Conservation (phyloP, 1,284 basidiomycete species). For the Malassezia vespertilionis region DNA sequence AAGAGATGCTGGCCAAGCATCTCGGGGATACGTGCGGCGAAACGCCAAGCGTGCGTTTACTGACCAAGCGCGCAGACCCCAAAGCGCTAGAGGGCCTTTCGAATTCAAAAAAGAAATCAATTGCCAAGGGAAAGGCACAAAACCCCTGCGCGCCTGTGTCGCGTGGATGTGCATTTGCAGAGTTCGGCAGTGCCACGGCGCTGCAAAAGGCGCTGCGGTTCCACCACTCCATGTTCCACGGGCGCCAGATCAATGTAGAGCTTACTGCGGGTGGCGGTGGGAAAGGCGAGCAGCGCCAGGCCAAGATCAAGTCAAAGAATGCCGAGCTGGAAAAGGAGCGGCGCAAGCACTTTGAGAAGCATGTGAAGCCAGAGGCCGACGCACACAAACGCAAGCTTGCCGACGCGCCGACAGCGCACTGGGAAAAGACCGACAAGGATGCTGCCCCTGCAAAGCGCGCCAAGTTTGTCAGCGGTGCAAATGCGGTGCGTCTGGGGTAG, state of each 20-base stretch:
- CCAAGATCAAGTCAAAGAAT: constrained; percentile 45
- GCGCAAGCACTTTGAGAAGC: constrained; percentile 37
- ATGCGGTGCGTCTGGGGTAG: constrained; percentile 14
- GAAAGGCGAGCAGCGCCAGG: constrained; percentile 26
- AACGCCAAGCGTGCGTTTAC: constrained; percentile 35
- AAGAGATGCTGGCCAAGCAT: constrained; percentile 34
- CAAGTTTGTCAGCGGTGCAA: constrained; percentile 16
- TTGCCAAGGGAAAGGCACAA: constrained; percentile 42
- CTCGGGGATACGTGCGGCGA: constrained; percentile 38
- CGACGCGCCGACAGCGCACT: background rate
- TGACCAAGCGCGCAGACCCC: constrained; percentile 37
- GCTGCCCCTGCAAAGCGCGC: constrained; percentile 4
- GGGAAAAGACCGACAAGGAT: background rate
- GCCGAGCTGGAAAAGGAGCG: constrained; percentile 37
- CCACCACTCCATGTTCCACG: constrained; percentile 41
- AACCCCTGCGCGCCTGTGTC: constrained; percentile 32
- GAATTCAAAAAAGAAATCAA: constrained; percentile 41
- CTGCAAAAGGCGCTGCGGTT: constrained; percentile 42
- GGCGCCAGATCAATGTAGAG: constrained; percentile 45
- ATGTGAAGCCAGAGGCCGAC: constrained; percentile 32
- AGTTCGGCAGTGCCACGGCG: constrained; percentile 28
- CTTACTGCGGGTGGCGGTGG: constrained; percentile 45
- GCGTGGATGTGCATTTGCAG: constrained; percentile 43
- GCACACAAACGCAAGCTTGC: constrained; percentile 24
- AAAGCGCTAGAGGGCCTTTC: constrained; percentile 24